Conservation (phyloP, 495 filamentous ascomycete genomes). For the Penicillium maclennaniae region DNA sequence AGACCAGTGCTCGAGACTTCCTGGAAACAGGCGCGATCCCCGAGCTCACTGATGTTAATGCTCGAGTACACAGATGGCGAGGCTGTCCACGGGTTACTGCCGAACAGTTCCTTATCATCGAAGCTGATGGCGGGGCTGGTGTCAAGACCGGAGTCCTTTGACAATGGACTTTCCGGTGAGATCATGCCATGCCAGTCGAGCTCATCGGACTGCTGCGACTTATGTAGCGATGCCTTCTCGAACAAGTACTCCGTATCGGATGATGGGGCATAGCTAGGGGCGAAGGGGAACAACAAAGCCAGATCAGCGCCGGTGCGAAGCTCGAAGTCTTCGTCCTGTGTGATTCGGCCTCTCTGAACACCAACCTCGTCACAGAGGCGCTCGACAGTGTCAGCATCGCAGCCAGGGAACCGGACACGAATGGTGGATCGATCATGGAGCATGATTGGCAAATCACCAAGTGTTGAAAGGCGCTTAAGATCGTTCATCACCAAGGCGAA, state of each 20-base stretch:
- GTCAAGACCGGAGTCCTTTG: constrained; percentile 19
- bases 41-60: constrained; percentile 51
- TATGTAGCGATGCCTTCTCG: constrained; percentile 19
- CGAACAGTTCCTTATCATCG: constrained; percentile 42
- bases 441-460: constrained; percentile 80
- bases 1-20: constrained; percentile 32
- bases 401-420: constrained; percentile 84
- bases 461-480: constrained; percentile 64
- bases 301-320: constrained; percentile 58
- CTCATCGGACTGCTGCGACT: constrained; percentile 27
- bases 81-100: constrained; percentile 47
- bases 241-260: constrained; percentile 34
- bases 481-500: constrained; percentile 76
- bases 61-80: constrained; percentile 50
- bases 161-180: constrained; percentile 37
- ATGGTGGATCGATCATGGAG: constrained; percentile 62
- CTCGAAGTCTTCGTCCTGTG: constrained; percentile 74
- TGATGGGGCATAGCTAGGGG: constrained; percentile 52
- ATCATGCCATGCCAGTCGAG: constrained; percentile 59
- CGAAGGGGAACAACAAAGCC: constrained; percentile 82
- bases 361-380: constrained; percentile 82
- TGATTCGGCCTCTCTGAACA: constrained; percentile 68
- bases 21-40: constrained; percentile 40
- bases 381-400: constrained; percentile 80
- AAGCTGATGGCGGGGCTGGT: constrained; percentile 40